Evolutionary conservation across 345 rosid species (phyloP).

Genomic region (Syzygium oleosum): DNA sequence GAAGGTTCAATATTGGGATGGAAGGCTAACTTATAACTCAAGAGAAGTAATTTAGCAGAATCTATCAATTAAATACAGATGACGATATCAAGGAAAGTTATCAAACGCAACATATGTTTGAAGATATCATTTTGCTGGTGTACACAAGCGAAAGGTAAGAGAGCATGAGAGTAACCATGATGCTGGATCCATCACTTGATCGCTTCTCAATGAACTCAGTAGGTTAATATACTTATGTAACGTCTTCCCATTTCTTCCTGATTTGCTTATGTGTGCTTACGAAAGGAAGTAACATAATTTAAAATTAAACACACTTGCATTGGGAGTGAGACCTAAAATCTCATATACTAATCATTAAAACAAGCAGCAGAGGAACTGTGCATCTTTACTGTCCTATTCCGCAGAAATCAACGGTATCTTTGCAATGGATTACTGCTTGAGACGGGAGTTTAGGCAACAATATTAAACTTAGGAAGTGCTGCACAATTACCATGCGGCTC

Average conservation of each 20-base stretch:
- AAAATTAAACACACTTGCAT: background rate
- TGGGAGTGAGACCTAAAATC: background rate
- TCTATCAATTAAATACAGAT: background rate
- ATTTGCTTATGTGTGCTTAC: background rate
- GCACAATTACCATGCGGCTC: background rate
- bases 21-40: background rate
- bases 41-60: background rate
- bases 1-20: slow-evolving; percentile 5
- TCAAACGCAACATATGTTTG: background rate
- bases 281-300: background rate
- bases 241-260: background rate
- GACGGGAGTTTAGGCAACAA: background rate
- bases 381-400: background rate
- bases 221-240: background rate
- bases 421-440: background rate
- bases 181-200: background rate
- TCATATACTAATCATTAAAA: background rate
- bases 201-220: background rate
- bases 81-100: background rate
- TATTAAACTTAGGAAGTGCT: background rate
- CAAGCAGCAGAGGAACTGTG: background rate
- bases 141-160: background rate
- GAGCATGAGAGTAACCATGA: background rate
- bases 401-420: background rate
- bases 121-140: background rate